Base-by-base conservation (phyloP, 2,329 filamentous ascomycete genomes). In the Amphichorda felina region DNA sequence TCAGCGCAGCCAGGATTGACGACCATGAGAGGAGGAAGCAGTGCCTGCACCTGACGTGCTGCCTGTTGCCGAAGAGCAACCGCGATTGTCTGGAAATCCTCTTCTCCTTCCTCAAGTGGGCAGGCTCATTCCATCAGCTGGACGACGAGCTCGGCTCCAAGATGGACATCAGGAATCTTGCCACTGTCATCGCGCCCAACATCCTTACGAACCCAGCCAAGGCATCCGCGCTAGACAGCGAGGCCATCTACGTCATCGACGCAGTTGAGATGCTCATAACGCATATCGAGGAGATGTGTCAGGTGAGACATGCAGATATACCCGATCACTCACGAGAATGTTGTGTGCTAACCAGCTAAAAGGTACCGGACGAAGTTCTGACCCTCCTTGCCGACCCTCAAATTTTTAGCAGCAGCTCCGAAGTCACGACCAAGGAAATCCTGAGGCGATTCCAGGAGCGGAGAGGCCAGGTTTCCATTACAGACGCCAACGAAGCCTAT, bases 91-190 rank as follows among this genome's bases (percentile, higher is more conserved):
- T 98, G 58, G 91, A 98, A 59, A 87, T 98, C 29, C 61, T 98
- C 2, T 96, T 95, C 61, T 83, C 79, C 34, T 98, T 98, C 68
- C 70, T 98, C 32, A 94, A 94, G 51, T 98, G 91, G 89, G 86
- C 88, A 5, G 87, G 88, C 4, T 94, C 88, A 2, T 98, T 98
- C 65, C 89, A 93, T 42, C 88, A 95, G 51, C 79, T 98, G 11
- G 91, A 98, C 48, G 91, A 98, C 50, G 91, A 98, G 54, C 83
- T 82, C 16, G 91, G 91, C 18, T 95, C 89, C 47, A 95, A 96
- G 68, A 98, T 98, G 91, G 91, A 98, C 55, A 83, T 94, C 36
- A 87, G 94, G 64, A 98, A 98, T 51, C 72, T 98, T 43, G 86
- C 91, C 4, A 96, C 93, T 3, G 91, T 98, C 43, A 95, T 98